phyloP scores from a whole-genome alignment of 2,329 filamentous ascomycete genomes.

The Trichoderma oligosporum region DNA sequence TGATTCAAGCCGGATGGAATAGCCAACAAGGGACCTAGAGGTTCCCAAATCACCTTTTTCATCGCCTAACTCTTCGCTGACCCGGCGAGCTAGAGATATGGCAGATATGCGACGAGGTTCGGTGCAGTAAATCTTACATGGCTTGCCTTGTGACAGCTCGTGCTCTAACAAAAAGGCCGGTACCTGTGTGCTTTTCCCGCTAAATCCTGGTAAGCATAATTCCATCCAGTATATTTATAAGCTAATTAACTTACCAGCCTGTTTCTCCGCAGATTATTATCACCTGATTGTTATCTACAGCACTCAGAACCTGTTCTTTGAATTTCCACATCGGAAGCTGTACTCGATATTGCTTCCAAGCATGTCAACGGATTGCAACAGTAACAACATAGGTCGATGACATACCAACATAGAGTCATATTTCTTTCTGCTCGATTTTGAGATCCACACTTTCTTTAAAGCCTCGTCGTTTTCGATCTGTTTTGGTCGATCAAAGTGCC shows the following conservation, averaged over 20 bases:
- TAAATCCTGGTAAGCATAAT: slow-evolving; percentile 29
- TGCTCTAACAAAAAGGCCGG: slow-evolving; percentile 90
- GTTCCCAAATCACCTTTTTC: slow-evolving; percentile 78
- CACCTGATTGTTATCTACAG: slow-evolving; percentile 76
- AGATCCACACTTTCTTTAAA: slow-evolving; percentile 56
- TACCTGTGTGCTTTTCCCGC: slow-evolving; percentile 96
- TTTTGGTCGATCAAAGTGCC: slow-evolving; percentile 43
- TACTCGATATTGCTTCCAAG: slow-evolving; percentile 56
- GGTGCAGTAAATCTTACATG: slow-evolving; percentile 92
- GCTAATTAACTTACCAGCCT: slow-evolving; percentile 57
- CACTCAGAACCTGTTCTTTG: slow-evolving; percentile 69
- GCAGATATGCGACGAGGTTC: slow-evolving; percentile 95
- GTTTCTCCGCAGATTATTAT: slow-evolving; percentile 96
- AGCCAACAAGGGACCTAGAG: slow-evolving; percentile 78
- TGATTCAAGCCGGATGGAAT: slow-evolving; percentile 88
- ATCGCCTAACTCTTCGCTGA: slow-evolving; percentile 93
- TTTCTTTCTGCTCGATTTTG: slow-evolving; percentile 53
- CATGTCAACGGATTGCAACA: neutral
- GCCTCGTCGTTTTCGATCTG: slow-evolving; percentile 42
- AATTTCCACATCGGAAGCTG: slow-evolving; percentile 89
- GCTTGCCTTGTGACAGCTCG: slow-evolving; percentile 72
- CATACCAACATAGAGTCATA: slow-evolving; percentile 76
- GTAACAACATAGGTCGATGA: slow-evolving; percentile 4
- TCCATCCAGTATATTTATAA: neutral
- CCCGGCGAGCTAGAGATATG: slow-evolving; percentile 85